A percentile compares a stretch with the other conserved stretches of the same genome.
These are phyloP conservation scores for Millerozyma miso DNA, from an alignment of 805 yeast genomes.

Conservation along the genomic window DNA sequence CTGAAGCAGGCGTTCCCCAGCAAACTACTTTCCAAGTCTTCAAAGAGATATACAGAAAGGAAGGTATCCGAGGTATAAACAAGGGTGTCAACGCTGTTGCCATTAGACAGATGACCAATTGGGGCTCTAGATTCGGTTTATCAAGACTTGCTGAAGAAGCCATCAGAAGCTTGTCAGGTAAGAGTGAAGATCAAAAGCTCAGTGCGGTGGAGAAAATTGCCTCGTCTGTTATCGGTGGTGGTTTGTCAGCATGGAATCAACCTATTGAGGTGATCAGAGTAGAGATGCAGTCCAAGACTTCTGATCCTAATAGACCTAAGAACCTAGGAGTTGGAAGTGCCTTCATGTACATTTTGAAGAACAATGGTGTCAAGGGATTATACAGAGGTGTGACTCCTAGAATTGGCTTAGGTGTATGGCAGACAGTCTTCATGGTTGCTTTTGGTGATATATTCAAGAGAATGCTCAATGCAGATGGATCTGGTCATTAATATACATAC, in stretches of 20 bases:
- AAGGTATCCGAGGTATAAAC: slow-evolving; percentile 92
- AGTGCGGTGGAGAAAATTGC: slow-evolving; percentile 74
- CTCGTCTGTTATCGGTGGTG: slow-evolving; percentile 93
- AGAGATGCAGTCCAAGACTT: slow-evolving; percentile 95
- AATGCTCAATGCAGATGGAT: slow-evolving; percentile 38
- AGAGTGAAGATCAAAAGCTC: slow-evolving; percentile 55
- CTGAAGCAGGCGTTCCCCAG: slow-evolving; percentile 56
- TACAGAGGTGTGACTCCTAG: slow-evolving; percentile 97
- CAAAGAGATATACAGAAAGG: slow-evolving; percentile 73
- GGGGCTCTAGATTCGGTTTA: slow-evolving; percentile 97
- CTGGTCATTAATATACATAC: slow-evolving; percentile 25
- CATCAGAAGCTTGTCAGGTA: slow-evolving; percentile 62
- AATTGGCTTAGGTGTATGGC: slow-evolving; percentile 96
- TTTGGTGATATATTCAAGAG: slow-evolving; percentile 76
- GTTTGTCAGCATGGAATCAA: slow-evolving; percentile 97
- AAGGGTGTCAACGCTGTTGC: slow-evolving; percentile 99
- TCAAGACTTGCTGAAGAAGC: slow-evolving; percentile 86
- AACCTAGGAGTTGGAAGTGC: slow-evolving; percentile 76
- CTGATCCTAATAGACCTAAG: slow-evolving; percentile 92
- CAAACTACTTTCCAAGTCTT: slow-evolving; percentile 82
- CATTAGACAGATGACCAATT: slow-evolving; percentile 96
- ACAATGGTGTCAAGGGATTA: slow-evolving; percentile 84
- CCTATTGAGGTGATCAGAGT: slow-evolving; percentile 97
- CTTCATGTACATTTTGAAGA: slow-evolving; percentile 73
- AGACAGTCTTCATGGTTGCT: slow-evolving; percentile 97